phyloP scores from a whole-genome alignment of 306 rosid genomes.

The Vicia faba region DNA sequence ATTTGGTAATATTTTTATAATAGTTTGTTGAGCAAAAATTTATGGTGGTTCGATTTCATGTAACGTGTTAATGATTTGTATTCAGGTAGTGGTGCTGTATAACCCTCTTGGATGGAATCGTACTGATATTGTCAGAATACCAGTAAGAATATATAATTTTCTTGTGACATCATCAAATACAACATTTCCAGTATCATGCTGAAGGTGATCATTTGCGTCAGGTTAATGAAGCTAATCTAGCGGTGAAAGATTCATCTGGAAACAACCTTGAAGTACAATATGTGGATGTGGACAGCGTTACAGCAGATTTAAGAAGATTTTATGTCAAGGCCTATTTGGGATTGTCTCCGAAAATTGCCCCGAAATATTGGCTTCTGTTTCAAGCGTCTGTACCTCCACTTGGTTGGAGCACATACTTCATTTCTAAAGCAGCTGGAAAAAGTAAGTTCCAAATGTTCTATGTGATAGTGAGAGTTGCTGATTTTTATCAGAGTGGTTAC shows the following conservation, averaged over 20 bases:
- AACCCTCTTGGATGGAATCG: slow-evolving; percentile 94
- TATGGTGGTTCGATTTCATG: background rate
- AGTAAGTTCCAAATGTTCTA: slow-evolving; percentile 42
- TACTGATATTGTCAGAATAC: slow-evolving; percentile 70
- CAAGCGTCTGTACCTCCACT: slow-evolving; percentile 77
- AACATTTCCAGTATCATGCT: slow-evolving; percentile 18
- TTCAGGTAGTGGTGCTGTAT: slow-evolving; percentile 81
- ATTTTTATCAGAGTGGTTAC: too few relatives aligned
- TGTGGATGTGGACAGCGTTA: slow-evolving; percentile 59
- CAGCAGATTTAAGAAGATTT: slow-evolving; percentile 57
- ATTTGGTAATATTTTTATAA: slow-evolving; percentile 61
- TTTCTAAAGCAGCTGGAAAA: slow-evolving; percentile 53
- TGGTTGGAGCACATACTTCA: slow-evolving; percentile 89
- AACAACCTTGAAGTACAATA: slow-evolving; percentile 59
- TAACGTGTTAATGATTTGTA: slow-evolving; percentile 22
- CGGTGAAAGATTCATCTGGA: slow-evolving; percentile 75
- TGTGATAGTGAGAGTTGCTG: background rate
- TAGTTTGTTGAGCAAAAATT: background rate
- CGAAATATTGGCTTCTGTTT: slow-evolving; percentile 85
- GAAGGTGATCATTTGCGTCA: slow-evolving; percentile 41
- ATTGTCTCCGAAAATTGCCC: slow-evolving; percentile 48
- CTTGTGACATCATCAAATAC: background rate
- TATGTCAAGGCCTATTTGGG: slow-evolving; percentile 83
- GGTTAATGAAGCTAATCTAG: slow-evolving; percentile 75
- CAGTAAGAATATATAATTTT: slow-evolving; percentile 56